These are phyloP conservation scores for Thelephora ganbajun DNA, from an alignment of 768 basidiomycete genomes.

Conservation along the genomic window DNA sequence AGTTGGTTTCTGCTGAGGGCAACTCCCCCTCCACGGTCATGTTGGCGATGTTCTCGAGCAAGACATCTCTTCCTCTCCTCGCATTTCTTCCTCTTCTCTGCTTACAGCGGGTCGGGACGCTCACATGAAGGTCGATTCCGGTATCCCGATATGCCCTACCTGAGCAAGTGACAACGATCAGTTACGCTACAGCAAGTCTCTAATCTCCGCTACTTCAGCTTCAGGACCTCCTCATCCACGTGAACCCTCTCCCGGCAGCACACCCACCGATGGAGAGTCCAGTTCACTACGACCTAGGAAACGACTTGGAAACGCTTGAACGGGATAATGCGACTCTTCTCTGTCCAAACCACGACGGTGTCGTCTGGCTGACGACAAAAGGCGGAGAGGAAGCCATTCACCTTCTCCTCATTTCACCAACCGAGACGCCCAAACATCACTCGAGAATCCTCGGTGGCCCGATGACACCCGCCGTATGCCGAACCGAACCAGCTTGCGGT, in stretches of 20 bases:
- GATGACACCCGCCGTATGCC: neutral
- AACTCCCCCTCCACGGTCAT: too few relatives aligned
- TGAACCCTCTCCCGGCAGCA: neutral
- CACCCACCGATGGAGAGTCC: conserved; percentile 11
- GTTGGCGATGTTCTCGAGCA: too few relatives aligned
- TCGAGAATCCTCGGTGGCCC: conserved; percentile 12
- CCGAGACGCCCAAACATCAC: conserved; percentile 24
- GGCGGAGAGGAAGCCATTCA: conserved; percentile 14
- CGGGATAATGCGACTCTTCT: conserved; percentile 17
- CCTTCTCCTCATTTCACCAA: conserved; percentile 26
- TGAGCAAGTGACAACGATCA: too few relatives aligned
- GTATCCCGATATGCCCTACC: too few relatives aligned
- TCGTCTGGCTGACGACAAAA: conserved; percentile 10
- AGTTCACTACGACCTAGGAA: conserved; percentile 10
- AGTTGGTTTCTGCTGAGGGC: too few relatives aligned
- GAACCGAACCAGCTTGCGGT: conserved; percentile 1
- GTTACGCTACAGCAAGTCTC: too few relatives aligned
- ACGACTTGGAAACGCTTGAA: conserved; percentile 11
- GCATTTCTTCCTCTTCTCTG: too few relatives aligned
- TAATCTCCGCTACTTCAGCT: too few relatives aligned
- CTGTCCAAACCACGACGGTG: conserved; percentile 16
- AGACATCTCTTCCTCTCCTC: too few relatives aligned
- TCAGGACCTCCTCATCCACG: too few relatives aligned
- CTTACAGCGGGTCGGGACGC: too few relatives aligned
- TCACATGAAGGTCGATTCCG: too few relatives aligned